phyloP scores from a whole-genome alignment of 164 flowering plant genomes.

The Platanus orientalis region DNA sequence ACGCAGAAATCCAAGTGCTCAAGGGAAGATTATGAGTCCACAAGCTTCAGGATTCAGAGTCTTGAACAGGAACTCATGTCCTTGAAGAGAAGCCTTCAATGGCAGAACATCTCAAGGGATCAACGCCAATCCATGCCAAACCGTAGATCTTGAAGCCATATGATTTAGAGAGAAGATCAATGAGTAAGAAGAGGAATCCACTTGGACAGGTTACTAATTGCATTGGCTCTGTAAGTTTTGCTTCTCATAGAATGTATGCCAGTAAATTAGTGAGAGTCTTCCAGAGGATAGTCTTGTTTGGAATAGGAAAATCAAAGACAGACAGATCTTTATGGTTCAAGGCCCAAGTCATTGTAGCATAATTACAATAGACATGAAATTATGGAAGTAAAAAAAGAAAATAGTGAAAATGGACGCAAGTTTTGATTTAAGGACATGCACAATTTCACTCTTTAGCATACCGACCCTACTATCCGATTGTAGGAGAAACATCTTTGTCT shows the following conservation, averaged over 20 bases:
- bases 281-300: slow-evolving; percentile 41
- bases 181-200: slow-evolving; percentile 49
- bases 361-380: no score
- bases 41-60: slow-evolving; percentile 82
- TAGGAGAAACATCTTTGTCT: no score
- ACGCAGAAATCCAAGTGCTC: no score
- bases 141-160: slow-evolving; percentile 23
- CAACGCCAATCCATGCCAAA: slow-evolving; percentile 25
- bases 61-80: slow-evolving; percentile 78
- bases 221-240: slow-evolving; percentile 62
- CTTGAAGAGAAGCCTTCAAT: slow-evolving; percentile 57
- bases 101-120: slow-evolving; percentile 33
- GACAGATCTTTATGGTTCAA: slow-evolving; percentile 25
- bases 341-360: slow-evolving; percentile 27
- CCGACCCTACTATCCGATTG: no score
- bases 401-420: no score
- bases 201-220: slow-evolving; percentile 55
- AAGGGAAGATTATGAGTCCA: slow-evolving; percentile 70
- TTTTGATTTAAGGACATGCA: no score
- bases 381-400: no score
- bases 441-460: no score
- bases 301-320: slow-evolving; percentile 55
- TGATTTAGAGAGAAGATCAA: slow-evolving; percentile 33
- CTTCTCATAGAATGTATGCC: slow-evolving; percentile 72
- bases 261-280: slow-evolving; percentile 52